phyloP scores from a whole-genome alignment of 176 grass and related monocot species.

The Rhynchospora breviuscula region DNA sequence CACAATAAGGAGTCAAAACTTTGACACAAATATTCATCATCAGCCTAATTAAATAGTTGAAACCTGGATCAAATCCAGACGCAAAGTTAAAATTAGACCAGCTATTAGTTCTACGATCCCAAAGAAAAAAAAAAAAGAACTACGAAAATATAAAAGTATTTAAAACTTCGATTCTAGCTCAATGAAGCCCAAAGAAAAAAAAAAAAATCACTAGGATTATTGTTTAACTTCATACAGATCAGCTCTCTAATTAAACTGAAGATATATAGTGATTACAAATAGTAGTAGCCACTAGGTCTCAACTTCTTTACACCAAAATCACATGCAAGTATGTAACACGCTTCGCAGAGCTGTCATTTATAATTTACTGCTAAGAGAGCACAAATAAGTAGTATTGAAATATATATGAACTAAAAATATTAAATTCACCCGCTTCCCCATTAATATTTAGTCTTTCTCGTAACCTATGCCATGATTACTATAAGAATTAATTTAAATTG shows the following conservation, averaged over 20 bases:
- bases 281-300: not conserved
- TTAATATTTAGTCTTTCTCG: not conserved
- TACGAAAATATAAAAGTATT: no score
- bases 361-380: not conserved
- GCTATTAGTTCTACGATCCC: no score
- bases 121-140: no score
- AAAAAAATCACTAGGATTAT: not conserved
- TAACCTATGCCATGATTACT: not conserved
- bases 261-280: not conserved
- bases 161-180: no score
- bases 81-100: no score
- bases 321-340: not conserved
- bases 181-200: not conserved
- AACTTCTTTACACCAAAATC: not conserved
- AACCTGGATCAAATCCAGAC: no score
- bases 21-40: no score
- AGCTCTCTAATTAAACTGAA: not conserved
- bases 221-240: not conserved
- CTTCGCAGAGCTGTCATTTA: not conserved
- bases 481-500: not conserved
- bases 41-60: no score
- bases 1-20: no score
- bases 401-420: not conserved
- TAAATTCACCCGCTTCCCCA: not conserved
- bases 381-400: not conserved